A percentile compares a stretch with the other conserved stretches of the same genome.
Evolutionary conservation across 768 basidiomycete genomes (phyloP).

Genomic region (Boletus reticulatus): DNA sequence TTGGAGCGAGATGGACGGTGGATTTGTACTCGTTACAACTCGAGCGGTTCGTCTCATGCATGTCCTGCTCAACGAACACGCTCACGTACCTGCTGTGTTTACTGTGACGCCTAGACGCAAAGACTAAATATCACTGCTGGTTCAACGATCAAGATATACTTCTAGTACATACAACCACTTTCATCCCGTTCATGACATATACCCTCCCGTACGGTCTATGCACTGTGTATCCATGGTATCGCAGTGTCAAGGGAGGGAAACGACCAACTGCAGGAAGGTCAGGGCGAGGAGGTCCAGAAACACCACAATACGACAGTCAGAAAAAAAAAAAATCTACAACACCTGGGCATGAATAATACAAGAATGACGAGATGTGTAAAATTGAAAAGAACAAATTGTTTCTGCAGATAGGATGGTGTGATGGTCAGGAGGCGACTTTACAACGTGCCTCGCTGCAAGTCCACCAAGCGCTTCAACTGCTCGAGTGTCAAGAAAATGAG

Average conservation of each 20-base stretch:
- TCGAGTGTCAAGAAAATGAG: constrained; percentile 85
- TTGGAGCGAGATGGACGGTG: too few relatives aligned
- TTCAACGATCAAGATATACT: not conserved
- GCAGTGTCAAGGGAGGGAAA: not conserved
- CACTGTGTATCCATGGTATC: constrained; percentile 6
- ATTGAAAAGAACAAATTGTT: too few relatives aligned
- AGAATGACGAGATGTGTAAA: too few relatives aligned
- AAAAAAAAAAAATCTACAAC: not conserved
- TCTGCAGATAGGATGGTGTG: too few relatives aligned
- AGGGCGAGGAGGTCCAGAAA: not conserved
- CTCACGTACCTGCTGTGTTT: too few relatives aligned
- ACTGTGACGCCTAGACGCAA: too few relatives aligned
- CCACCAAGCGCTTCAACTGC: constrained; percentile 72
- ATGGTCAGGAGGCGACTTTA: not conserved
- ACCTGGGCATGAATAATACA: not conserved
- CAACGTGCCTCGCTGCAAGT: constrained; percentile 47
- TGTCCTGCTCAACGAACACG: too few relatives aligned
- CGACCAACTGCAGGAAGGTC: not conserved
- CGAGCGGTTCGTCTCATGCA: too few relatives aligned
- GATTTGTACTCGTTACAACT: too few relatives aligned
- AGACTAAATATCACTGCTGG: too few relatives aligned
- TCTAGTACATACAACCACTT: not conserved
- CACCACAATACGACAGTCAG: not conserved
- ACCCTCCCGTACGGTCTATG: not conserved
- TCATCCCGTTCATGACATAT: not conserved